A percentile compares a stretch with the other conserved stretches of the same genome.
Conservation (phyloP, 2,329 filamentous ascomycete genomes). For the Calonectria hawksworthii region DNA sequence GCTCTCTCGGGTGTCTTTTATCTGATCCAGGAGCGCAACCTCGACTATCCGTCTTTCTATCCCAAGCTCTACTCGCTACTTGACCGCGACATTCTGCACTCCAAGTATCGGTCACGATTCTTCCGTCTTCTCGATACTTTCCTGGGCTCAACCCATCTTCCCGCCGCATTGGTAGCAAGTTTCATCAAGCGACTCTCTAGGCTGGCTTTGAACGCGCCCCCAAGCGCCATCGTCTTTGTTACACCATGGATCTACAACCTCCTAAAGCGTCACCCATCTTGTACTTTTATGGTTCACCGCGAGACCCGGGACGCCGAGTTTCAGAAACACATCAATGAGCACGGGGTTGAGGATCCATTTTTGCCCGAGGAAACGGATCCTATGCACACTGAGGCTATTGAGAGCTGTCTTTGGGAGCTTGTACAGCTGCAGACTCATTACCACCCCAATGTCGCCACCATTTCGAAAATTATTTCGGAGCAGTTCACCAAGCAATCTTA, state of each 20-base stretch:
- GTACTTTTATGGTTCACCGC: slow-evolving; percentile 96
- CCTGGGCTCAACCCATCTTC: slow-evolving; percentile 90
- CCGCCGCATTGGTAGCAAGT: slow-evolving; percentile 89
- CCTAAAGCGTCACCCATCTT: slow-evolving; percentile 88
- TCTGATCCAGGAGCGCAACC: slow-evolving; percentile 91
- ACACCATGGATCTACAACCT: slow-evolving; percentile 97
- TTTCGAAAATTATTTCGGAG: slow-evolving; percentile 93
- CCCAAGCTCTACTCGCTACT: slow-evolving; percentile 93
- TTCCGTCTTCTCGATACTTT: slow-evolving; percentile 94
- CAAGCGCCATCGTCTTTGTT: slow-evolving; percentile 88
- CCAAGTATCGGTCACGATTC: slow-evolving; percentile 93
- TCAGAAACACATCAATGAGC: slow-evolving; percentile 71
- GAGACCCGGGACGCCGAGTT: slow-evolving; percentile 71
- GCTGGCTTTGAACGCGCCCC: slow-evolving; percentile 88
- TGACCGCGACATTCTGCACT: slow-evolving; percentile 88
- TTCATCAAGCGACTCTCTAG: slow-evolving; percentile 95
- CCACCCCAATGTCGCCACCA: slow-evolving; percentile 95
- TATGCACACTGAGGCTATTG: slow-evolving; percentile 87
- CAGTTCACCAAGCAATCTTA: slow-evolving; percentile 98
- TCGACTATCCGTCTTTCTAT: slow-evolving; percentile 97
- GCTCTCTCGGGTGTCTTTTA: slow-evolving; percentile 95
- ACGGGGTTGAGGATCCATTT: slow-evolving; percentile 81
- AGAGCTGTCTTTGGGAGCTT: slow-evolving; percentile 95
- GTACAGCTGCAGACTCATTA: slow-evolving; percentile 93
- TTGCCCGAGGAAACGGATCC: slow-evolving; percentile 82